Conservation (phyloP, 2,329 filamentous ascomycete genomes). For the Penicillium palitans region DNA sequence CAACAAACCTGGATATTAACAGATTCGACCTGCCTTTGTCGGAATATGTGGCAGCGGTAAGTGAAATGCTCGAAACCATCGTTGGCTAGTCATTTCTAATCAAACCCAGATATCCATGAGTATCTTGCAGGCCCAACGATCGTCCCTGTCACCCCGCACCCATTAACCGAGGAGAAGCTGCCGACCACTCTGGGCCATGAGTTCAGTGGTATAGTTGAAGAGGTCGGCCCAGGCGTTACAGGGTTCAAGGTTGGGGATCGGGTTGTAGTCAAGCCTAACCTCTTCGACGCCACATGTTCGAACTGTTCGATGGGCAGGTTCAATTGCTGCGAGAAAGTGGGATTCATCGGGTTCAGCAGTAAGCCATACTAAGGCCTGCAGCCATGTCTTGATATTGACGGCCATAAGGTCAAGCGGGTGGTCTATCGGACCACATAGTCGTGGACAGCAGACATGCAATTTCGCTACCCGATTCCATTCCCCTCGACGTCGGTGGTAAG, state of each 20-base stretch:
- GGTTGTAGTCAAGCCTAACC: constrained; percentile 61
- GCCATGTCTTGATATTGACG: constrained; percentile 38
- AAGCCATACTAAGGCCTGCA: constrained; percentile 1
- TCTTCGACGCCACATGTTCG: constrained; percentile 58
- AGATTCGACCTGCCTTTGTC: constrained; percentile 36
- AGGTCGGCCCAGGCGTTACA: constrained; percentile 55
- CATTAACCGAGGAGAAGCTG: constrained; percentile 57
- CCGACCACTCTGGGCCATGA: constrained; percentile 66
- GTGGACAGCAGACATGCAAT: constrained; percentile 25
- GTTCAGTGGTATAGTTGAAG: constrained; percentile 60
- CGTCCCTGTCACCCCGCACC: constrained; percentile 55
- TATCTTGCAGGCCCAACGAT: constrained; percentile 53
- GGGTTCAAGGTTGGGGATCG: constrained; percentile 55
- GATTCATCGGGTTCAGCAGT: constrained; percentile 54
- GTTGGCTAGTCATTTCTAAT: background rate
- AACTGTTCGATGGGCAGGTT: constrained; percentile 55
- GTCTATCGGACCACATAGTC: constrained; percentile 31
- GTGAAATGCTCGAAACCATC: background rate
- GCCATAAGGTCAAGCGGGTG: constrained; percentile 38
- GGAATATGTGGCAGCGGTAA: constrained; percentile 38
- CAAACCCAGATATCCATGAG: constrained; percentile 50
- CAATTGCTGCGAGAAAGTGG: constrained; percentile 61
- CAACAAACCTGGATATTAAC: background rate
- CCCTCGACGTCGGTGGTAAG: constrained; percentile 27
- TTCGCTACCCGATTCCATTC: constrained; percentile 24